Percentiles rank a stretch among this genome's conserved stretches.
Evolutionary conservation across 371 early-diverging fungal species (phyloP).

Genomic region (Mucor circinelloides): DNA sequence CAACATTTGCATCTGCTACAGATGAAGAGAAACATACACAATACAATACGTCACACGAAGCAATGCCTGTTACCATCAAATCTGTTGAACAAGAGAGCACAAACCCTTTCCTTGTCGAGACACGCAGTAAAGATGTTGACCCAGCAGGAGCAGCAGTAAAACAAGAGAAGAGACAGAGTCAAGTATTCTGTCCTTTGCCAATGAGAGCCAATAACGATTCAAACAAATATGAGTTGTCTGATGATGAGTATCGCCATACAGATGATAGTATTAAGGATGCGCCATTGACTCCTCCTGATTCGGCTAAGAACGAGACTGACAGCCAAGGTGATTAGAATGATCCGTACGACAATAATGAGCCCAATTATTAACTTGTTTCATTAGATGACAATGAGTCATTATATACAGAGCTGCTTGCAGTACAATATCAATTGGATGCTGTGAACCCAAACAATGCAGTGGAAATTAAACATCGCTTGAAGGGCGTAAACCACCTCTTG

Average conservation of each 20-base stretch:
- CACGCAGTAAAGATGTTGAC: neutral
- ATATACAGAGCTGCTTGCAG: slow-evolving; percentile 10
- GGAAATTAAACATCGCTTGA: slow-evolving; percentile 1
- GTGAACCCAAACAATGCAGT: slow-evolving; percentile 8
- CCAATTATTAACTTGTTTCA: neutral
- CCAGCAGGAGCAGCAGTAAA: neutral
- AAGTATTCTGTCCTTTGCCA: neutral
- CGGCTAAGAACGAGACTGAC: neutral
- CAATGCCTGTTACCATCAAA: neutral
- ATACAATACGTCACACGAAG: neutral
- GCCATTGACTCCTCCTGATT: neutral
- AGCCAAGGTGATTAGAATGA: neutral
- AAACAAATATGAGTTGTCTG: neutral
- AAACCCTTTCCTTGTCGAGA: neutral
- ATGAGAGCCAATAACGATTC: neutral
- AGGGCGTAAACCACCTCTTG: neutral
- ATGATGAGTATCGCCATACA: neutral
- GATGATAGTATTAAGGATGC: neutral
- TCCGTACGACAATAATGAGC: neutral
- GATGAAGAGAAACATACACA: neutral
- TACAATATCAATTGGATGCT: slow-evolving; percentile 8
- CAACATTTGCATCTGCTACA: neutral
- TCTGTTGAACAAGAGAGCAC: neutral
- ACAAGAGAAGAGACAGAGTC: neutral
- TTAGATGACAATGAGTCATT: neutral